These are phyloP conservation scores for Rutstroemia sp. DNA, from an alignment of 2,329 filamentous ascomycete genomes.

Conservation along the genomic window DNA sequence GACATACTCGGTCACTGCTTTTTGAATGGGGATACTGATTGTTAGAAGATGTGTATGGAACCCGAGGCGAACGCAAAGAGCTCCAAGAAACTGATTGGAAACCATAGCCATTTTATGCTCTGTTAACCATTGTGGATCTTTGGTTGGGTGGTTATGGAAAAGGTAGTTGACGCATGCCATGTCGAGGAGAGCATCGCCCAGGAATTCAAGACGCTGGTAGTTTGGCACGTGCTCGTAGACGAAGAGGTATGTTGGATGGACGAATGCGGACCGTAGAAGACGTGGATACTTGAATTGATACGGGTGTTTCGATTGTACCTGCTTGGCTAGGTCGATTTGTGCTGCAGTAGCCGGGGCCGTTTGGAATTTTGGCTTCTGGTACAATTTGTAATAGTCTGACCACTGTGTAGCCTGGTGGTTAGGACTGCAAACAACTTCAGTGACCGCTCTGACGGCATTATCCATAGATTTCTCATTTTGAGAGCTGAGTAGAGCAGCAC, in stretches of 20 bases:
- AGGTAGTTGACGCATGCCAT: slow-evolving; percentile 79
- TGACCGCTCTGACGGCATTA: slow-evolving; percentile 56
- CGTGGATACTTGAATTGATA: slow-evolving; percentile 69
- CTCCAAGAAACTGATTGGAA: slow-evolving; percentile 87
- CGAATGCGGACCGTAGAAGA: slow-evolving; percentile 76
- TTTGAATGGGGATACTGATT: slow-evolving; percentile 39
- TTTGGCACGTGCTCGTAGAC: slow-evolving; percentile 72
- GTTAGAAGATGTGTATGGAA: slow-evolving; percentile 67
- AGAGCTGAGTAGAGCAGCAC: slow-evolving; percentile 61
- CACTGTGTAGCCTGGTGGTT: slow-evolving; percentile 65
- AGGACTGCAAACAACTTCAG: slow-evolving; percentile 58
- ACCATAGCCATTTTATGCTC: slow-evolving; percentile 99
- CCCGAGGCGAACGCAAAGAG: slow-evolving; percentile 68
- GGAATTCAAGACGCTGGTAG: slow-evolving; percentile 87
- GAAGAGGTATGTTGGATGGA: slow-evolving; percentile 74
- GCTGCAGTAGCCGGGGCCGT: slow-evolving; percentile 50
- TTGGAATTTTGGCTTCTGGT: slow-evolving; percentile 67
- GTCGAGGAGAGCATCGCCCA: slow-evolving; percentile 84
- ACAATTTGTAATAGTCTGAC: slow-evolving; percentile 64
- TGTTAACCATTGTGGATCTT: slow-evolving; percentile 92
- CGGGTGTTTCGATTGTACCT: slow-evolving; percentile 49
- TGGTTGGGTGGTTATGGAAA: slow-evolving; percentile 66
- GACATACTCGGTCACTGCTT: slow-evolving; percentile 47
- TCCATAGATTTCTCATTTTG: slow-evolving; percentile 40
- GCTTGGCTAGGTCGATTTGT: slow-evolving; percentile 60